Percentiles rank a stretch among this genome's conserved stretches.
Conservation (phyloP, 371 early-diverging fungal species). For the Mucor piriformis region DNA sequence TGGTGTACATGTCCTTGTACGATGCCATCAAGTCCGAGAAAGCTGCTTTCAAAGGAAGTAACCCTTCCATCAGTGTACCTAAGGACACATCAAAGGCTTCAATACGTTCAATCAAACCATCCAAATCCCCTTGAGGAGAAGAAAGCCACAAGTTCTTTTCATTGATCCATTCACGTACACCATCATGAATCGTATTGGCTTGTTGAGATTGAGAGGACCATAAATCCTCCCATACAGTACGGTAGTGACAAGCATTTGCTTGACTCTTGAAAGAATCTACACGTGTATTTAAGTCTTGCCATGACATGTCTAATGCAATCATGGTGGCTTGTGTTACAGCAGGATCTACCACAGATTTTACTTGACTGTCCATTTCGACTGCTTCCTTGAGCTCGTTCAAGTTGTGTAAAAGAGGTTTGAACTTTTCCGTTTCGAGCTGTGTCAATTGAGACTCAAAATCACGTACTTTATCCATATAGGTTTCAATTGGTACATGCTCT, state of each 20-base stretch:
- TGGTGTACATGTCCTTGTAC: not conserved
- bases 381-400: not conserved
- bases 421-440: not conserved
- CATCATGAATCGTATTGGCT: slow-evolving; percentile 11
- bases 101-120: not conserved
- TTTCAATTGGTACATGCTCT: not conserved
- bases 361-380: not conserved
- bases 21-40: not conserved
- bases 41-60: not conserved
- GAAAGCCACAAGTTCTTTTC: slow-evolving; percentile 29
- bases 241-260: slow-evolving; percentile 7
- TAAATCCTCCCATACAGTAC: slow-evolving; percentile 26
- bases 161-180: slow-evolving; percentile 27
- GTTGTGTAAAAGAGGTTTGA: not conserved
- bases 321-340: not conserved
- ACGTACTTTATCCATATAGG: not conserved
- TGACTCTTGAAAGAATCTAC: not conserved
- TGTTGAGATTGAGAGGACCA: not conserved
- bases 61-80: not conserved
- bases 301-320: not conserved
- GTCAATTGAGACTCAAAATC: not conserved
- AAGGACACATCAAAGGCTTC: not conserved
- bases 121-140: slow-evolving; percentile 6
- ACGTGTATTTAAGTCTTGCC: not conserved
- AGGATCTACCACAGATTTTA: not conserved